A percentile compares a stretch with the other conserved stretches of the same genome.
phyloP scores from a whole-genome alignment of 176 grass and related monocot species.

The Musa itinerans region DNA sequence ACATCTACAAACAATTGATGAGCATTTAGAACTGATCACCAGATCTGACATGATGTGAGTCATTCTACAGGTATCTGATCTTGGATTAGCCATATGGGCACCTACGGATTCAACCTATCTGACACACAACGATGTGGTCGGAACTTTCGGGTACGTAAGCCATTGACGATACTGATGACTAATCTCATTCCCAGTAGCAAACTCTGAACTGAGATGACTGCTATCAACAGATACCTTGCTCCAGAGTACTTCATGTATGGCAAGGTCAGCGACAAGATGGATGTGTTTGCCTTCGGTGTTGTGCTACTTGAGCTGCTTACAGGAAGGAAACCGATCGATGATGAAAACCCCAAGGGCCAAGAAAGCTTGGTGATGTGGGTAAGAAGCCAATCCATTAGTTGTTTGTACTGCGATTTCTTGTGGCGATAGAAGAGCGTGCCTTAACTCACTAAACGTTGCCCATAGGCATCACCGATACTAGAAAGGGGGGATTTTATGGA shows the following conservation, averaged over 20 bases:
- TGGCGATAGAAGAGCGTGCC: not conserved
- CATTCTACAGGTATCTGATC: conserved; percentile 67
- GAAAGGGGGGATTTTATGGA: conserved; percentile 47
- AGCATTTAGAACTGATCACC: not conserved
- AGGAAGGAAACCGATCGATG: conserved; percentile 63
- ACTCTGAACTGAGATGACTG: not conserved
- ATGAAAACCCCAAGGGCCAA: conserved; percentile 57
- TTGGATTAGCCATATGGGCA: conserved; percentile 88
- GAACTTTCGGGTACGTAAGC: conserved; percentile 69
- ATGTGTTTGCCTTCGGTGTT: conserved; percentile 95
- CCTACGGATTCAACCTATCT: conserved; percentile 35
- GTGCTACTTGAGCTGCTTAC: conserved; percentile 93
- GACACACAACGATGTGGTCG: conserved; percentile 68
- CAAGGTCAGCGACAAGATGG: conserved; percentile 73
- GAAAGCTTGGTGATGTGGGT: conserved; percentile 96
- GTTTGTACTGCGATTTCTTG: too few relatives aligned
- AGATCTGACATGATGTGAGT: not conserved
- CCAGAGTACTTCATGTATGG: conserved; percentile 99
- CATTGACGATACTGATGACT: not conserved
- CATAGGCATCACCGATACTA: conserved; percentile 66
- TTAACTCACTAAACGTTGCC: not conserved
- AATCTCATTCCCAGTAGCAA: not conserved
- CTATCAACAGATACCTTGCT: conserved; percentile 58
- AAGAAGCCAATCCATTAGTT: not conserved
- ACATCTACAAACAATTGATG: not conserved